Base-by-base conservation (phyloP, 306 rosid species). In the Spatholobus suberectus region DNA sequence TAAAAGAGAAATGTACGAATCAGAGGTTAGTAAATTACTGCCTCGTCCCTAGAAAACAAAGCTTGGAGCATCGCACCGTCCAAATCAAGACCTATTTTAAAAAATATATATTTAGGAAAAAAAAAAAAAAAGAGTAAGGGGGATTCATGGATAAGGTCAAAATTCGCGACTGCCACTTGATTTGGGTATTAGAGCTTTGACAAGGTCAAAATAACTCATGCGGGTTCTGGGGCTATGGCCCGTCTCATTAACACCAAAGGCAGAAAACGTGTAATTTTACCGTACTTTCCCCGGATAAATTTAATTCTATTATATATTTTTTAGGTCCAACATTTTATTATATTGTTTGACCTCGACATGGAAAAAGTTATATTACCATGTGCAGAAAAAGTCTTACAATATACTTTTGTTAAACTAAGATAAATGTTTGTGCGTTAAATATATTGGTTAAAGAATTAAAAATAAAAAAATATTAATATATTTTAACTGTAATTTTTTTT, bases 101-200 rank as follows among this genome's bases (percentile, higher is more conserved):
- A 24, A 62, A 58, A 26, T 11, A 29, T 14, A 8, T 13, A 6
- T n/a, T n/a, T 0, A n/a, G 3, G 2, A 18, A 37, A 27, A n/a
- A 37, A 62, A 1, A 1, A 29, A 9, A 37, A 4, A 20, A 59
- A 0, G 7, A 47, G 69, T 5, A 15, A 6, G 11, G 65, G 57
- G 21, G 51, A 18, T 20, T 1, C 15, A 54, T 57, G 68, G 76
- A 67, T 75, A 81, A 18, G 86, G 92, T 91, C 92, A 87, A 91
- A 47, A 21, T 76, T 82, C 80, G 85, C 88, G 58, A 84, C 94
- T 82, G 59, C 79, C 76, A 78, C 73, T 80, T 74, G 55, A 70
- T 55, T 75, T 23, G 71, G 79, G 83, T 70, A 12, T 75, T 51
- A n/a, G 55, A 58, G 70, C 43, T 47, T 55, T 40, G 75, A 62